Evolutionary conservation across 2,329 filamentous ascomycete genomes (phyloP).

Genomic region (Ophiostoma fasciatum): DNA sequence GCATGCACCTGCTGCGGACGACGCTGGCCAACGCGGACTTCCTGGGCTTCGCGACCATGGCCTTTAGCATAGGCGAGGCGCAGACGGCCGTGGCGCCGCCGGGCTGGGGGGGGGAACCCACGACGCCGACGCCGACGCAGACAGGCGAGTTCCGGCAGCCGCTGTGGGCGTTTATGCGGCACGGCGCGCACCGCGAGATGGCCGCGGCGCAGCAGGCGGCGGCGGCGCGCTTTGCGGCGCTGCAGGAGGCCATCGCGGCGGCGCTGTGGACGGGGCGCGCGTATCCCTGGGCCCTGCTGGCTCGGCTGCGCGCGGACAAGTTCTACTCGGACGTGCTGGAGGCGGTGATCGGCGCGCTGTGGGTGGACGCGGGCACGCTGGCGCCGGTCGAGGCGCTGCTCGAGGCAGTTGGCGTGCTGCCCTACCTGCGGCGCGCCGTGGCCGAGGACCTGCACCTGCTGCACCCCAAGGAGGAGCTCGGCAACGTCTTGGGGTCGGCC

Average conservation of each 20-base stretch:
- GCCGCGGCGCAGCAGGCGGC: constrained; percentile 16
- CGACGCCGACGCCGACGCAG: no score
- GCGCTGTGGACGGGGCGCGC: constrained; percentile 32
- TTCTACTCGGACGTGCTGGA: constrained; percentile 78
- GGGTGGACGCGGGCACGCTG: constrained; percentile 59
- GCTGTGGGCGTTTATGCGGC: constrained; percentile 58
- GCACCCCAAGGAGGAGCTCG: constrained; percentile 56
- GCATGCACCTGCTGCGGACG: constrained; percentile 65
- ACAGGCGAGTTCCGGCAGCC: constrained; percentile 15
- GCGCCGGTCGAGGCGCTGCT: constrained; percentile 45
- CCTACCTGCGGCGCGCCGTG: constrained; percentile 47
- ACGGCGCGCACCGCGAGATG: constrained; percentile 31
- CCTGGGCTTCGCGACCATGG: constrained; percentile 61
- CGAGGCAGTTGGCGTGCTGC: constrained; percentile 48
- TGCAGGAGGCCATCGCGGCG: constrained; percentile 32
- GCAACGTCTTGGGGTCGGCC: constrained; percentile 35
- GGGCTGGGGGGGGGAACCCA: no score
- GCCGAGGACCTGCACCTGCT: constrained; percentile 38
- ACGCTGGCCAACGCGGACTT: constrained; percentile 70
- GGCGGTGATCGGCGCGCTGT: constrained; percentile 65
- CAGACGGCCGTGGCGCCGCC: constrained; percentile 10
- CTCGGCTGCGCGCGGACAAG: constrained; percentile 52
- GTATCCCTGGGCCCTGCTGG: constrained; percentile 68
- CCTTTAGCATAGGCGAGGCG: constrained; percentile 20
- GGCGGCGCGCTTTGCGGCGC: constrained; percentile 29